Conservation (phyloP, 768 basidiomycete genomes). For the Pulveroboletus sp. region DNA sequence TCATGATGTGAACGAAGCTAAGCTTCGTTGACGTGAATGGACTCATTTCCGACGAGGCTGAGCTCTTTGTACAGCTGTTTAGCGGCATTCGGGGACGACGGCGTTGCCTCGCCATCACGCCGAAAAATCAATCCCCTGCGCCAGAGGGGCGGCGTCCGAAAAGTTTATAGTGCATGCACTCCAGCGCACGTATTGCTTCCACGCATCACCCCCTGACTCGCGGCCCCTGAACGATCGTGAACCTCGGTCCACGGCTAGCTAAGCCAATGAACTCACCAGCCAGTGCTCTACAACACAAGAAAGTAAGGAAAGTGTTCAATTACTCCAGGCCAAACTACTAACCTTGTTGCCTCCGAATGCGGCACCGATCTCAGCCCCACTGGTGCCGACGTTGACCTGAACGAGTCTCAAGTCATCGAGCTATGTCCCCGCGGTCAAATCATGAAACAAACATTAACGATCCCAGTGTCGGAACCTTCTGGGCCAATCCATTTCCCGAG, state of each 20-base stretch:
- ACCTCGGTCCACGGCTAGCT: constrained; percentile 14
- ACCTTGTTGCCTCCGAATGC: constrained; percentile 96
- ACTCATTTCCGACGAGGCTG: constrained; percentile 6
- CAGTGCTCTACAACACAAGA: constrained; percentile 56
- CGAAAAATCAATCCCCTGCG: constrained; percentile 87
- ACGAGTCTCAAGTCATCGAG: constrained; percentile 6
- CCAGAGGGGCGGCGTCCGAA: constrained; percentile 81
- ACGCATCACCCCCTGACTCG: constrained; percentile 97
- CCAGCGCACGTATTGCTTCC: constrained; percentile 96
- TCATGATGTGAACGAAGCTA: constrained; percentile 26
- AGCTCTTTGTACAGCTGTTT: constrained; percentile 8
- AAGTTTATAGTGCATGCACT: constrained; percentile 92
- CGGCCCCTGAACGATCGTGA: constrained; percentile 61
- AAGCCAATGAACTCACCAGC: constrained; percentile 51
- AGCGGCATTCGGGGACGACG: not conserved
- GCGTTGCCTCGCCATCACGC: constrained; percentile 29
- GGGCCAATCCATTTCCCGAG: constrained; percentile 93
- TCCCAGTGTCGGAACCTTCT: constrained; percentile 84
- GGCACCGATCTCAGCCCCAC: constrained; percentile 73
- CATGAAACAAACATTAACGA: constrained; percentile 68
- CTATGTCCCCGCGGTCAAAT: not conserved
- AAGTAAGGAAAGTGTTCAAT: constrained; percentile 12
- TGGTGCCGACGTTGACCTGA: constrained; percentile 63
- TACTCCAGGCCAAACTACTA: constrained; percentile 12
- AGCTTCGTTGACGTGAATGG: constrained; percentile 11